Evolutionary conservation across 2,329 filamentous ascomycete genomes (phyloP).

Genomic region (Chaetomiaceae sp.): DNA sequence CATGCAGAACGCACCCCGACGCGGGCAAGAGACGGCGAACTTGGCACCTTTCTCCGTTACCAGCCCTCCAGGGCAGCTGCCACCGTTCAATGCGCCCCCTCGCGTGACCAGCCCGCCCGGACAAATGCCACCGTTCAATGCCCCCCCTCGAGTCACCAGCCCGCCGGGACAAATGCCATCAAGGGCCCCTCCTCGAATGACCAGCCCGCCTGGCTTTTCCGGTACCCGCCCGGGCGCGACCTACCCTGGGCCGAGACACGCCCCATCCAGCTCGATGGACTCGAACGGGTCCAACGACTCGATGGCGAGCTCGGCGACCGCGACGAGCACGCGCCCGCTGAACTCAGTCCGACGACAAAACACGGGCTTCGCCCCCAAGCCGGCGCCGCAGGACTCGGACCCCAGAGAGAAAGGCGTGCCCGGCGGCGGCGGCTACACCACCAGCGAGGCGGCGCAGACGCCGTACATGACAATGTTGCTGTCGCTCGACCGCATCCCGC

Average conservation of each 20-base stretch:
- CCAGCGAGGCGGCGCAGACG: conserved; percentile 19
- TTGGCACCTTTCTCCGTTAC: too few relatives aligned
- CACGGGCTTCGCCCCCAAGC: background rate
- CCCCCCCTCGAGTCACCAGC: background rate
- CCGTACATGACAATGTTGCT: conserved; percentile 44
- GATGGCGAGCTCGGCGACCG: conserved; percentile 3
- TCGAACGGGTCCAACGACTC: conserved; percentile 9
- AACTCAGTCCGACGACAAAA: conserved; percentile 4
- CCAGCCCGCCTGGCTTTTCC: background rate
- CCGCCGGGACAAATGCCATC: too few relatives aligned
- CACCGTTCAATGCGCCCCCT: too few relatives aligned
- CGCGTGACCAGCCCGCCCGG: too few relatives aligned
- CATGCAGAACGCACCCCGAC: conserved; percentile 1
- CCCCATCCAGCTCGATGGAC: conserved; percentile 8
- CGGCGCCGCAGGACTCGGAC: background rate
- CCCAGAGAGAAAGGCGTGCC: background rate
- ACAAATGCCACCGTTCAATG: too few relatives aligned
- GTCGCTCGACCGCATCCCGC: conserved; percentile 41
- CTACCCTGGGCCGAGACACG: conserved; percentile 1
- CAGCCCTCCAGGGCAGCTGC: too few relatives aligned
- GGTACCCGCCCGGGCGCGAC: background rate
- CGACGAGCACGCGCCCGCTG: conserved; percentile 1
- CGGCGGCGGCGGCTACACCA: background rate
- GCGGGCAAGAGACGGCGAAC: conserved; percentile 4
- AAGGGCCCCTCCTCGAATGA: conserved; percentile 4